Evolutionary conservation across 140 eudicot species (phyloP).

Genomic region (Cichorium intybus): DNA sequence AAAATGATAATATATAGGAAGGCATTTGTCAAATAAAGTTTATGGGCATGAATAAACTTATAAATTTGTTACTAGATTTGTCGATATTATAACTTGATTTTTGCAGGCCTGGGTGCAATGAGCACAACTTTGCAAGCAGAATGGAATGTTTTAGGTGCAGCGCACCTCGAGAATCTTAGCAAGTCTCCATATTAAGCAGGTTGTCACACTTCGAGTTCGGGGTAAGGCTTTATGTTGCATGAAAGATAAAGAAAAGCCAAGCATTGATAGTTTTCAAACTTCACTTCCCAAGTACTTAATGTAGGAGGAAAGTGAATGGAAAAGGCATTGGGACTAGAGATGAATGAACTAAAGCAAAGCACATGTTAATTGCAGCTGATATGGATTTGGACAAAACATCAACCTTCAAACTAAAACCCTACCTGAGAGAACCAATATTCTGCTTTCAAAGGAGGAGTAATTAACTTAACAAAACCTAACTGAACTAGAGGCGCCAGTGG

Average conservation of each 20-base stretch:
- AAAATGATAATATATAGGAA: neutral
- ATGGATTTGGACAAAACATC: no score
- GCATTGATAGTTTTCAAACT: constrained; percentile 44
- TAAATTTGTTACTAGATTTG: neutral
- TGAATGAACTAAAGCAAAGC: constrained; percentile 12
- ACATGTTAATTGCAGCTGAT: constrained; percentile 1
- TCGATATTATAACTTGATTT: constrained; percentile 4
- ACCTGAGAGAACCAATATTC: no score
- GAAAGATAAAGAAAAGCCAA: constrained; percentile 46
- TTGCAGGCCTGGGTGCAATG: constrained; percentile 88
- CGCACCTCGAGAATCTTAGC: constrained; percentile 83
- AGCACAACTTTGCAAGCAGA: constrained; percentile 97
- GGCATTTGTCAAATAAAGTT: neutral
- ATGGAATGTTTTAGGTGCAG: constrained; percentile 97
- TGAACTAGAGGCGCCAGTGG: no score
- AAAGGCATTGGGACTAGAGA: constrained; percentile 40
- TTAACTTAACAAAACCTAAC: no score
- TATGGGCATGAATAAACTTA: neutral
- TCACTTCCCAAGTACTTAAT: constrained; percentile 44
- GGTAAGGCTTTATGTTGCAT: constrained; percentile 34
- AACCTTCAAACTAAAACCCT: no score
- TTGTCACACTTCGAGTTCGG: constrained; percentile 40
- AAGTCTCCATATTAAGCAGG: constrained; percentile 45
- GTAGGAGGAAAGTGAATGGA: constrained; percentile 37
- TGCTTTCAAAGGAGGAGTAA: no score